Conservation (phyloP, 2,329 filamentous ascomycete species). For the Fusarium miscanthi region DNA sequence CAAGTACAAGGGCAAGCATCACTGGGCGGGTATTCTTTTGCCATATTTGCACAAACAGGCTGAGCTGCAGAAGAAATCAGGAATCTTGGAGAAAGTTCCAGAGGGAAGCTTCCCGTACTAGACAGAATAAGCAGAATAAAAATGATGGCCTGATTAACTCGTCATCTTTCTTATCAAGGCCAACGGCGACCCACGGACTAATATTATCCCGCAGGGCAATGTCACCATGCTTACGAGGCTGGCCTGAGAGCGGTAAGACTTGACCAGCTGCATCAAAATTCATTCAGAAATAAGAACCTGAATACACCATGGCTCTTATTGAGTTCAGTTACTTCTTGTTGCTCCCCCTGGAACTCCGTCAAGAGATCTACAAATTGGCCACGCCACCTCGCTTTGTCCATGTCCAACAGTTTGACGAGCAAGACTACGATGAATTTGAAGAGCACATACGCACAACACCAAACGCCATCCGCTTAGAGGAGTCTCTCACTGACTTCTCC, state of each 20-base stretch:
- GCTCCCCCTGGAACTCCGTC: background rate
- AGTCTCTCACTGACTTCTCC: background rate
- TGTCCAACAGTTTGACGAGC: accelerated
- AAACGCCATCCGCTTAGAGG: background rate
- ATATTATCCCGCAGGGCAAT: background rate
- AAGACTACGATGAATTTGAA: background rate
- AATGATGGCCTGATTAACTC: background rate
- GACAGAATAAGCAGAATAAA: background rate
- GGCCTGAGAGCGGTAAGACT: background rate
- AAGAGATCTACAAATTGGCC: background rate
- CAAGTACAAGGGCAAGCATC: conserved; percentile 28
- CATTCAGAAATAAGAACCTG: too few relatives aligned
- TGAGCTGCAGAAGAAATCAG: conserved; percentile 7
- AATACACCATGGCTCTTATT: background rate
- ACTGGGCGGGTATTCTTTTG: conserved; percentile 28
- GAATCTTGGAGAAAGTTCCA: conserved; percentile 6
- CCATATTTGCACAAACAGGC: conserved; percentile 30
- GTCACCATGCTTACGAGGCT: background rate
- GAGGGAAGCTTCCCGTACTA: conserved; percentile 28
- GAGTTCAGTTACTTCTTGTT: background rate
- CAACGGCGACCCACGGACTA: background rate
- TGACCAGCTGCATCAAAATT: background rate
- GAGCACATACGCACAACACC: background rate
- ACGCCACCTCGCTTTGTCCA: conserved; percentile 2
- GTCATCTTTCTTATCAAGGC: background rate